Evolutionary conservation across 371 early-diverging fungal genomes (phyloP).

Genomic region (Actinomortierella wolfii): DNA sequence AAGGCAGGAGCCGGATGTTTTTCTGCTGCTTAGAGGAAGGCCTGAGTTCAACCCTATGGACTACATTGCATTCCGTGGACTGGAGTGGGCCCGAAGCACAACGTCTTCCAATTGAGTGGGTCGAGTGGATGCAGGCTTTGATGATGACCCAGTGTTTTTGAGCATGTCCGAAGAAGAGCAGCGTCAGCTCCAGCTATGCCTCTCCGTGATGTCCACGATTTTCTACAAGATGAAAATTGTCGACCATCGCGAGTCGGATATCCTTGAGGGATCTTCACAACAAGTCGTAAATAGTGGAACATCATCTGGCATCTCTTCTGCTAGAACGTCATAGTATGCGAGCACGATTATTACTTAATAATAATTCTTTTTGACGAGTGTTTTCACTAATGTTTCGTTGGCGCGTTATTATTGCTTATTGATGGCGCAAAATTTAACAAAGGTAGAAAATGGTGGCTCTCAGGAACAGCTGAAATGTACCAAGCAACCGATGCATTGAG

Average conservation of each 20-base stretch:
- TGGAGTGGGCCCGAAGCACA: slow-evolving; percentile 5
- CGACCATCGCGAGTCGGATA: slow-evolving; percentile 9
- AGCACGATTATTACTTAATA: slow-evolving; percentile 1
- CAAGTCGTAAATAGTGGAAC: slow-evolving; percentile 5
- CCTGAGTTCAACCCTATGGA: slow-evolving; percentile 11
- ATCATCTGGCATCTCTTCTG: slow-evolving; percentile 4
- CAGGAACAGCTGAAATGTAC: slow-evolving; percentile 6
- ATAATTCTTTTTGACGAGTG: too few relatives aligned
- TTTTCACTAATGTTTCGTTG: not conserved
- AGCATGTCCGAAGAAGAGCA: slow-evolving; percentile 13
- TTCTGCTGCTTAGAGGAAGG: slow-evolving; percentile 7
- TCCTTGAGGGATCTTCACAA: slow-evolving; percentile 6
- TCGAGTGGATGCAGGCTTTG: slow-evolving; percentile 8
- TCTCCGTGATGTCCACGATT: slow-evolving; percentile 1
- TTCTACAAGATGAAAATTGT: slow-evolving; percentile 8
- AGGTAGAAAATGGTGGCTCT: slow-evolving; percentile 4
- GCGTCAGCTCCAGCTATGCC: slow-evolving; percentile 3
- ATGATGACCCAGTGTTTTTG: slow-evolving; percentile 4
- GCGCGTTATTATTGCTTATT: not conserved
- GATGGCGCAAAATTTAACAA: slow-evolving; percentile 7
- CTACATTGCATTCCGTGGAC: slow-evolving; percentile 8
- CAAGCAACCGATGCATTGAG: slow-evolving; percentile 13
- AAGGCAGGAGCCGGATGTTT: slow-evolving; percentile 10
- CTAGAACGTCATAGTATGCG: slow-evolving; percentile 6
- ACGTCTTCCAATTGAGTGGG: slow-evolving; percentile 4